A percentile compares a stretch with the other conserved stretches of the same genome.
phyloP scores from a whole-genome alignment of 495 filamentous ascomycete species.

The Tirmania nivea region DNA sequence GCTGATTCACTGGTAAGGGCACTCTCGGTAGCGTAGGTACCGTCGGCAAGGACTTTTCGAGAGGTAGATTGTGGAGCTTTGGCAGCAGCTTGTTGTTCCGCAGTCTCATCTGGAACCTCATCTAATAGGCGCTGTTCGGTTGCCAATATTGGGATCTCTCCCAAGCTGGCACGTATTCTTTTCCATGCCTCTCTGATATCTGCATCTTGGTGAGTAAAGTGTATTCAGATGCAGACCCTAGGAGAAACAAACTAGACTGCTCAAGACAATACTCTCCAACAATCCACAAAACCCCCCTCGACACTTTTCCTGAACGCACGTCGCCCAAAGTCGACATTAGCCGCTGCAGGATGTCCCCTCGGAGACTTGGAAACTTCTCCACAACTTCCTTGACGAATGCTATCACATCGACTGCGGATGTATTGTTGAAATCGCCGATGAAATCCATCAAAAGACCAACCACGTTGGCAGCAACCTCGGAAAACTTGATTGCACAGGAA shows the following conservation, averaged over 20 bases:
- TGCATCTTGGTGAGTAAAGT: not conserved
- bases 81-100: conserved; percentile 49
- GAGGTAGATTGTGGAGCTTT: conserved; percentile 54
- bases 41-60: conserved; percentile 80
- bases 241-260: conserved; percentile 27
- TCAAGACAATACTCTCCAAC: conserved; percentile 93
- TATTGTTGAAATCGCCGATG: conserved; percentile 94
- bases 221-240: not conserved
- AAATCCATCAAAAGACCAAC: conserved; percentile 98
- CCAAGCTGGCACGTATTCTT: conserved; percentile 75
- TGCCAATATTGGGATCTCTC: conserved; percentile 91
- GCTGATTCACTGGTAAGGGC: conserved; percentile 84
- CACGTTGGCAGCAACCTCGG: conserved; percentile 88
- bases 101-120: conserved; percentile 32
- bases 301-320: conserved; percentile 91
- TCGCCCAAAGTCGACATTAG: conserved; percentile 81
- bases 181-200: conserved; percentile 97
- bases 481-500: conserved; percentile 95
- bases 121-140: conserved; percentile 75
- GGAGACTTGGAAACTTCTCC: conserved; percentile 85
- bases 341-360: conserved; percentile 64
- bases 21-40: conserved; percentile 91
- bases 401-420: conserved; percentile 92
- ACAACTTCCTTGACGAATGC: conserved; percentile 98
- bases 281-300: conserved; percentile 91